Conservation (phyloP, 495 filamentous ascomycete genomes). For the Recurvomyces mirabilis region DNA sequence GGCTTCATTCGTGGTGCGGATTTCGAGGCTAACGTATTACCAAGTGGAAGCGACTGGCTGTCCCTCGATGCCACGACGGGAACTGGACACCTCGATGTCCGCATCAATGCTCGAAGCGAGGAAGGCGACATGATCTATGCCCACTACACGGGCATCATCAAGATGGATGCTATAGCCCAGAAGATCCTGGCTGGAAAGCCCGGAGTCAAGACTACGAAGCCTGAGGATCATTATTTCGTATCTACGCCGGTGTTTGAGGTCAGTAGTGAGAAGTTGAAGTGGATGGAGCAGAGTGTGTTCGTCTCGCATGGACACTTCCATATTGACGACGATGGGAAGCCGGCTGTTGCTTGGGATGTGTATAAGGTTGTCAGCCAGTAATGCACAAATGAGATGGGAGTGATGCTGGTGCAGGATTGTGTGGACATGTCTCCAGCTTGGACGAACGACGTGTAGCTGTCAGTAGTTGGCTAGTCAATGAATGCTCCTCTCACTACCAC, state of each 20-base stretch:
- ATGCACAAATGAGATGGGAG: no score
- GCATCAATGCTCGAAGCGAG: neutral
- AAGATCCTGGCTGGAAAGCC: neutral
- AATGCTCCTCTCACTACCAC: no score
- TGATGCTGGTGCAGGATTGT: no score
- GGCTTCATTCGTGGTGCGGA: neutral
- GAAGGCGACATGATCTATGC: neutral
- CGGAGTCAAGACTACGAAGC: neutral
- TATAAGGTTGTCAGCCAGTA: neutral
- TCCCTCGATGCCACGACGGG: neutral
- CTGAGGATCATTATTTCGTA: neutral
- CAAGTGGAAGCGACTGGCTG: neutral
- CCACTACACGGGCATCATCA: neutral
- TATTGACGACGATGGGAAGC: neutral
- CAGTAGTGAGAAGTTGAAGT: neutral
- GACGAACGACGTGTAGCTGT: no score
- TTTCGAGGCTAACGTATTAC: neutral
- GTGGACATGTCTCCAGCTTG: no score
- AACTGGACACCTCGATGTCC: neutral
- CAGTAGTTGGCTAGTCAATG: no score
- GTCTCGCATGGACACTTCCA: neutral
- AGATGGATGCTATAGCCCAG: neutral
- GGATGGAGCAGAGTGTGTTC: neutral
- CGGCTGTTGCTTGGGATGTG: neutral
- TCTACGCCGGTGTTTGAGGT: neutral